phyloP scores from a whole-genome alignment of 176 grass and related monocot species.

The Carex cristatella region DNA sequence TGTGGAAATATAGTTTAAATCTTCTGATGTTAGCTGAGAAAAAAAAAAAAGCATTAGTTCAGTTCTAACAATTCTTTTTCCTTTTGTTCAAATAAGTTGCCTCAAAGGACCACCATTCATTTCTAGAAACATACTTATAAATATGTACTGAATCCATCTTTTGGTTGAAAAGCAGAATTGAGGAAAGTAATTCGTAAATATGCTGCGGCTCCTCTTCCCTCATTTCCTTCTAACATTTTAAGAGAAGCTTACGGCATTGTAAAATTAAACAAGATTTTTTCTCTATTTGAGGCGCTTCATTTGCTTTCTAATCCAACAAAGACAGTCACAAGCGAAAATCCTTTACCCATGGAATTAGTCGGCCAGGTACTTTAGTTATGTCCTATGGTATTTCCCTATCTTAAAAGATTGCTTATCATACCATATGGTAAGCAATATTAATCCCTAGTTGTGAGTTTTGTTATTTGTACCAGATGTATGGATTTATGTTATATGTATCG shows the following conservation, averaged over 20 bases:
- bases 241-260: constrained; percentile 67
- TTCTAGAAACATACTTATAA: background rate
- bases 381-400: background rate
- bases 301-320: constrained; percentile 42
- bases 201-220: constrained; percentile 37
- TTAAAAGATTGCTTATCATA: background rate
- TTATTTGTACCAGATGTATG: constrained; percentile 76
- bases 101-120: background rate
- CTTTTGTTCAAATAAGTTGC: background rate
- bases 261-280: constrained; percentile 49
- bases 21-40: background rate
- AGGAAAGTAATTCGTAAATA: constrained; percentile 81
- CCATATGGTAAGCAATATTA: constrained; percentile 3
- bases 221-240: constrained; percentile 56
- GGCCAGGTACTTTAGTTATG: constrained; percentile 48
- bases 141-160: background rate
- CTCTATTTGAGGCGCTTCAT: constrained; percentile 62
- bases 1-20: constrained; percentile 12
- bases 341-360: constrained; percentile 73
- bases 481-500: constrained; percentile 74
- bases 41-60: background rate
- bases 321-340: constrained; percentile 57
- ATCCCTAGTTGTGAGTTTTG: constrained; percentile 17
- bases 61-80: background rate
- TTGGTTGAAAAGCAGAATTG: constrained; percentile 52